Conservation (phyloP, 225 moss, liverwort and hornwort genomes). For the Pseudoscleropodium purum region DNA sequence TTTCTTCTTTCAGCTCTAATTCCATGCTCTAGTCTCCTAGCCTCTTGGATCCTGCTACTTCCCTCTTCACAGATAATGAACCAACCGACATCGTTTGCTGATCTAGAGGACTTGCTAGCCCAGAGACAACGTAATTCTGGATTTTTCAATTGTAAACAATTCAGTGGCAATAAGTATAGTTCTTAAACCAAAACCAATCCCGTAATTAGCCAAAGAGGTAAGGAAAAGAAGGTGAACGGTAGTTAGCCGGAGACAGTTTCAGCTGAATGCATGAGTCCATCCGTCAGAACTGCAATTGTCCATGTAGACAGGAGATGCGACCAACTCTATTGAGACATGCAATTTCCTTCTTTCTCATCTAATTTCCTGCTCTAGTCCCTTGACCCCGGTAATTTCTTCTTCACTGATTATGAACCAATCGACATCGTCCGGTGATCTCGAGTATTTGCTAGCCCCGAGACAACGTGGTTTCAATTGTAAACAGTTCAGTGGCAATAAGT, state of each 20-base stretch:
- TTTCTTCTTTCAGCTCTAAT: neutral
- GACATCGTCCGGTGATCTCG: neutral
- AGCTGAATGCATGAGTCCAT: neutral
- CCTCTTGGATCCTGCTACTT: neutral
- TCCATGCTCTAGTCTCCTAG: neutral
- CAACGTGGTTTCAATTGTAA: neutral
- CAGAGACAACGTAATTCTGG: neutral
- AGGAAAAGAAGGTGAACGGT: neutral
- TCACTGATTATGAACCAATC: neutral
- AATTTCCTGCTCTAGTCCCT: neutral
- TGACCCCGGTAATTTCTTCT: neutral
- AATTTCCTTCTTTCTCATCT: neutral
- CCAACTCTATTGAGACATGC: neutral
- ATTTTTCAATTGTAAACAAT: constrained; percentile 6
- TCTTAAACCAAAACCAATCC: neutral
- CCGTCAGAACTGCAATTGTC: neutral
- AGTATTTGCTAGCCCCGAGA: neutral
- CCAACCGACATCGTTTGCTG: neutral
- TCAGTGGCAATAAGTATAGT: constrained; percentile 1
- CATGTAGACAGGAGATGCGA: constrained; percentile 3
- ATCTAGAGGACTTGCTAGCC: constrained; percentile 1
- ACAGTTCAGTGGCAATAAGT: neutral
- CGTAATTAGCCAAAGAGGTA: neutral
- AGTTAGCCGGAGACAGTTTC: neutral
- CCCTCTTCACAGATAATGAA: neutral